Evolutionary conservation across 129 eudicot species (phyloP).

Genomic region (Helichrysum umbraculigerum): DNA sequence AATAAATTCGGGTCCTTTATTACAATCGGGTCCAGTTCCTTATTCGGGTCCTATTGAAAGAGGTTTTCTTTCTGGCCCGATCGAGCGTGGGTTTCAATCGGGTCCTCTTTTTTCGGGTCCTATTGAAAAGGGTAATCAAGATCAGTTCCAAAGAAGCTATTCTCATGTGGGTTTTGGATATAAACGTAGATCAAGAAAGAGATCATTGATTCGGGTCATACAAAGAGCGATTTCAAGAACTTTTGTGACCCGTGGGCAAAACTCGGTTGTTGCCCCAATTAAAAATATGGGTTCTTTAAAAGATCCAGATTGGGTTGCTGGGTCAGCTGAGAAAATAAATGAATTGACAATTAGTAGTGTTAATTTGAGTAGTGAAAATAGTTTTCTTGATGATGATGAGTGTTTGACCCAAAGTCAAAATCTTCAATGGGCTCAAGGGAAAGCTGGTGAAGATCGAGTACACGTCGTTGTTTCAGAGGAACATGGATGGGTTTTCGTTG

Average conservation of each 20-base stretch:
- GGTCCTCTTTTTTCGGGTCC: conserved; percentile 92
- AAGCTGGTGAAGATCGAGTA: conserved; percentile 99
- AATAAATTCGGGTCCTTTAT: conserved; percentile 58
- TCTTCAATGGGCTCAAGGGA: conserved; percentile 99
- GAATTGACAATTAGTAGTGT: conserved; percentile 67
- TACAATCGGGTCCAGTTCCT: conserved; percentile 37
- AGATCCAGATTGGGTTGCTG: conserved; percentile 68
- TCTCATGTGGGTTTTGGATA: conserved; percentile 64
- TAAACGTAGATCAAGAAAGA: conserved; percentile 47
- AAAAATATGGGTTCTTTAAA: conserved; percentile 45
- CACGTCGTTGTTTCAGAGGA: conserved; percentile 98
- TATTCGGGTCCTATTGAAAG: conserved; percentile 62
- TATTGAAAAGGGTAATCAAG: conserved; percentile 52
- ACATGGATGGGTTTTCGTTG: conserved; percentile 97
- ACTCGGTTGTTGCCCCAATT: conserved; percentile 86
- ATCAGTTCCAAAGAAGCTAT: conserved; percentile 66
- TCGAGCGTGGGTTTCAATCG: conserved; percentile 78
- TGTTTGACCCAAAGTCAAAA: conserved; percentile 54
- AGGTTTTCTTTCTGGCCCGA: conserved; percentile 81
- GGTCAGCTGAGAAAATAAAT: conserved; percentile 57
- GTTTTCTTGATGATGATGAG: conserved; percentile 68
- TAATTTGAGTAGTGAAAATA: conserved; percentile 73
- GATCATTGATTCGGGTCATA: conserved; percentile 61
- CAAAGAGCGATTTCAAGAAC: conserved; percentile 67
- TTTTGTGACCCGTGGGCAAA: conserved; percentile 62